Base-by-base conservation (phyloP, 306 rosid species). In the Cucurbita pepo region DNA sequence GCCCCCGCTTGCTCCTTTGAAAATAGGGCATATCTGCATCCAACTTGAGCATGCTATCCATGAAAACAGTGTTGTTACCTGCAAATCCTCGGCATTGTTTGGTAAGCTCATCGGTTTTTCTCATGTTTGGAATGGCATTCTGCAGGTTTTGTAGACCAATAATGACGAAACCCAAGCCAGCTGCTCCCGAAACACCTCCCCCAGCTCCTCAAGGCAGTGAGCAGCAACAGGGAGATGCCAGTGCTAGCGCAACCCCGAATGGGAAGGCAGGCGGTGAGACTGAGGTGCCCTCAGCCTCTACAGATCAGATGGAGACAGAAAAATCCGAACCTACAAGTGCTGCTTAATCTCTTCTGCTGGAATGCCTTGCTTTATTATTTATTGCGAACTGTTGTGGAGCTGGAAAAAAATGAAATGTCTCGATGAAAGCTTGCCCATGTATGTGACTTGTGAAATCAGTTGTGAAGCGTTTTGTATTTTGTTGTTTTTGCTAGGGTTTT, bases 91-190 rank as follows among this genome's bases (percentile, higher is more conserved):
- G 13, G 18, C 21, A 16, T 52, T 52, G 21, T 9, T 52, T 16
- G 10, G 10, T 52, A 52, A 16, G 18, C 54, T 48, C 2, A 14
- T 50, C 15, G 54, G 14, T 50, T 52, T 44, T 21, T 44, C 52
- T 41, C n/a, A 43, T 3, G 10, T 7, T 11, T 21, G 16, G 19
- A 65, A 65, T 44, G 16, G 62, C 30, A 53, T 21, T 16, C 7
- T 25, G 77, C 76, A 89, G 96, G 86, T 83, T 85, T 57, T 87
- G 98, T 65, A 94, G 89, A 81, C 97, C 99, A 0, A 78, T 94
- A 45, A 89, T 94, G 99, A 89, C 61, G 1, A 94, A 89, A 82
- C 97, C 96, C 37, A 94, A 77, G 74, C 97, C 99, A 53, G 85
- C 86, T 45, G 66, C 88, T 13, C 87, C 96, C 0, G 87, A 82